Base-by-base conservation (phyloP, 2,329 filamentous ascomycete genomes). In the Beauveria australis region DNA sequence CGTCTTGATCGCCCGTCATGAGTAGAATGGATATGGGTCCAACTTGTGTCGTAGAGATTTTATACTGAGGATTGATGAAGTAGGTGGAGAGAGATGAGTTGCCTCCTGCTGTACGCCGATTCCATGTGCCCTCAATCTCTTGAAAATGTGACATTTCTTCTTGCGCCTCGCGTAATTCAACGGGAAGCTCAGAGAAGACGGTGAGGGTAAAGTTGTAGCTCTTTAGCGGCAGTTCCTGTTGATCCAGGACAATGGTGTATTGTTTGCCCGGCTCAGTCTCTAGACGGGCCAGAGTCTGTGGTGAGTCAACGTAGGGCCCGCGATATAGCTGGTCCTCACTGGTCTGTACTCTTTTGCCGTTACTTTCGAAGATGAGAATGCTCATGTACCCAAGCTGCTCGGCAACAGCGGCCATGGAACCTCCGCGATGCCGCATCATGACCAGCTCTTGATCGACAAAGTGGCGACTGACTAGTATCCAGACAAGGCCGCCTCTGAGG, bases 231-330 rank as follows among this genome's bases (percentile, higher is more conserved):
- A 97, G 80, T 43, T 88, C 87, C 67, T 95, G 87, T 67, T 95
- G 89, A 18, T 91, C 88, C 30, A 92, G 79, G 8, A 92, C 89
- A 5, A 89, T 76, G 1, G 80, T 83, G 65, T 82, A 82, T 4
- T 69, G 67, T 51, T 72, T 76, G n/a, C 70, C 71, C 4, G 77
- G 74, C 37, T 66, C 66, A 5, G 71, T 66, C 12, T 71, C 65
- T 3, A 96, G 81, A 61, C 89, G 87, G 49, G 95, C 84, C 8
- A 99, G 83, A 0, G 90, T 96, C 72, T 97, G 95, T 1, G 92
- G 92, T 2, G 92, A 95, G 73, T 97, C 93, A 40, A 97, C 91
- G 64, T 91, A 96, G n/a, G 91, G 89, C 0, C 89, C 89, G 41
- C 88, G 85, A 67, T 90, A 85, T 0, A 89, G 72, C 26, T 86